Evolutionary conservation across 2,329 filamentous ascomycete genomes (phyloP), one percentile per base, ranked within the genome.

Genomic region (Colletotrichum tabaci): DNA sequence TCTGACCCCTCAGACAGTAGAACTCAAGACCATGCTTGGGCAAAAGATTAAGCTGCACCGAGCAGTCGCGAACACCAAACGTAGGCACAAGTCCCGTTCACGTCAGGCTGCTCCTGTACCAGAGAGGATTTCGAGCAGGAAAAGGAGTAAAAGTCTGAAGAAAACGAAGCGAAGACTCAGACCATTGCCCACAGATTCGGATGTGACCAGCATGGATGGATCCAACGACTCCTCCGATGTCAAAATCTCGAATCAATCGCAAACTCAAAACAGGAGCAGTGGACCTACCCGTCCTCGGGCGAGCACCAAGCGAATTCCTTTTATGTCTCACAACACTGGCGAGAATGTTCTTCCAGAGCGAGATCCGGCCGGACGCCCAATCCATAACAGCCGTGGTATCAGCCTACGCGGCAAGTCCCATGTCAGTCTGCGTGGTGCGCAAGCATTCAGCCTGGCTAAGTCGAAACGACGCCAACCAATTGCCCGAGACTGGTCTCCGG

Each of bases 401-500:
- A 87, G 81, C 75, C 82, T 90, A 40, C 82, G 82, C 66, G 83
- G 84, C 42, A 84, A 83, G 72, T 87, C 87, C 2, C 87, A 90
- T 77, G 83, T 90, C 74, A 90, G 88, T 74, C 80, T 90, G 13
- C 81, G 79, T 55, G 86, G 85, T 55, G 80, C 82, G 10, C 82
- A 86, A 73, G 83, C 81, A 2, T 89, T 90, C 79, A 89, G 83
- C 73, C 79, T 90, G 63, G 80, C 84, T 55, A 85, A 84, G 73
- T 87, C 87, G 8, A 87, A 91, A 75, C 88, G 86, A 73, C 85
- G 88, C 35, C 88, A 91, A 71, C 90, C 91, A 0, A 90, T 94
- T 76, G 92, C 93, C 40, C 87, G 93, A 77, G 92, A 95, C 76
- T 96, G 89, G 93, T 89, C 88, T 15, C 84, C 86, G 9, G 79